Evolutionary conservation across 192 early-diverging fungal genomes (phyloP).

Genomic region (Hyaloraphidium curvatum): DNA sequence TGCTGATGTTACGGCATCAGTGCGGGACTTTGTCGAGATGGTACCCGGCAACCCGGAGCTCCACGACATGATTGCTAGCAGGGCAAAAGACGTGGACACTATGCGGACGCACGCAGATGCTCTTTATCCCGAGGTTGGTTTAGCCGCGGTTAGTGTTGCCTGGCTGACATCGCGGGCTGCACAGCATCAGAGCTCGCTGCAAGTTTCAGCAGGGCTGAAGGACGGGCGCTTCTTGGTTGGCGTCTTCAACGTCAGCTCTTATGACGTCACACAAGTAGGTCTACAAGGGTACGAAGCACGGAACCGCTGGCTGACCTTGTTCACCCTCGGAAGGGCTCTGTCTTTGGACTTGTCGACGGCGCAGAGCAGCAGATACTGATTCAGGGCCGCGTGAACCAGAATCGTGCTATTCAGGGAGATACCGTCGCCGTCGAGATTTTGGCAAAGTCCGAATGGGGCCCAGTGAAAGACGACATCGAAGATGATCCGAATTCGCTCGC

Average conservation of each 20-base stretch:
- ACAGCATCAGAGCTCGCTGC: conserved; percentile 53
- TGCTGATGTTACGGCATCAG: conserved; percentile 8
- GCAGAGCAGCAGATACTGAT: conserved; percentile 56
- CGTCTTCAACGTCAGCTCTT: conserved; percentile 47
- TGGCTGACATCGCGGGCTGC: not conserved
- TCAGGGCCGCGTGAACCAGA: conserved; percentile 62
- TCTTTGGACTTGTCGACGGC: conserved; percentile 54
- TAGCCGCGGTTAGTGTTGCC: not conserved
- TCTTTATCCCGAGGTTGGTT: conserved; percentile 40
- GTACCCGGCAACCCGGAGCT: conserved; percentile 65
- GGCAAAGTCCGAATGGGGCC: conserved; percentile 70
- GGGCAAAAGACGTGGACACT: conserved; percentile 17
- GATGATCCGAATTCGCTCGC: conserved; percentile 17
- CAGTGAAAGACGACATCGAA: conserved; percentile 46
- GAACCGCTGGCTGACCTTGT: no score
- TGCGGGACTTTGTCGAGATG: conserved; percentile 55
- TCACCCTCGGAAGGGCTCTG: no score
- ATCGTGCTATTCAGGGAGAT: conserved; percentile 85
- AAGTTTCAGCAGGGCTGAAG: conserved; percentile 72
- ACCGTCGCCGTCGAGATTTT: conserved; percentile 70
- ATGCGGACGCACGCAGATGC: conserved; percentile 33
- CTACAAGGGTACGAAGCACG: no score
- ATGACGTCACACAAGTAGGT: not conserved
- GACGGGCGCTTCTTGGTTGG: conserved; percentile 62
- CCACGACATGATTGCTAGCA: conserved; percentile 67